Evolutionary conservation across 345 rosid species (phyloP).

Genomic region (Salix viminalis): DNA sequence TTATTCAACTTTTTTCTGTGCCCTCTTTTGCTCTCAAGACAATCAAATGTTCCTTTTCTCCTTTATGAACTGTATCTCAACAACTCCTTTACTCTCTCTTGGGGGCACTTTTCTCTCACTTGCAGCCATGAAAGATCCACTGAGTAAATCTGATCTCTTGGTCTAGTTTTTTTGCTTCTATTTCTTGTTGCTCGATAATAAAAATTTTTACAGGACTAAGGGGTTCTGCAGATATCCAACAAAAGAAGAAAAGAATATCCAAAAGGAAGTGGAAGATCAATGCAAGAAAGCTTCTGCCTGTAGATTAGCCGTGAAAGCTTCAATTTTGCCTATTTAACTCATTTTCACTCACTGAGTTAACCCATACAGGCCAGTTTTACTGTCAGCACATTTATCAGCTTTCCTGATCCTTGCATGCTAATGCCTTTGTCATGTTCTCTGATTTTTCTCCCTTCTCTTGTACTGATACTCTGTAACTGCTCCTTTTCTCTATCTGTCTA

Average conservation of each 20-base stretch:
- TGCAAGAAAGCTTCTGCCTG: neutral
- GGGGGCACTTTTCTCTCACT: conserved; percentile 1
- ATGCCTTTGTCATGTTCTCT: neutral
- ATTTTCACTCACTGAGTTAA: neutral
- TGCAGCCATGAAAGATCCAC: conserved; percentile 12
- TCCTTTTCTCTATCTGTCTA: neutral
- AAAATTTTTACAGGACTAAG: neutral
- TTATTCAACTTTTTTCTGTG: neutral
- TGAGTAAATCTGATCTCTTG: conserved; percentile 1
- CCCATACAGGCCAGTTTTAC: neutral
- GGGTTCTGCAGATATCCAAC: neutral
- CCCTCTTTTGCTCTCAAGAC: neutral
- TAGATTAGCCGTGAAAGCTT: neutral
- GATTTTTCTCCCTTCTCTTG: neutral
- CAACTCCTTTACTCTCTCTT: neutral
- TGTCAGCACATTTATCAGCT: neutral
- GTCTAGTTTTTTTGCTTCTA: neutral
- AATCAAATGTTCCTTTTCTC: neutral
- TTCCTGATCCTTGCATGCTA: neutral
- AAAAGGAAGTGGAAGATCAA: too few relatives aligned
- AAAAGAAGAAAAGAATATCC: neutral
- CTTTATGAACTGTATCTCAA: neutral
- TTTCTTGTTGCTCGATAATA: neutral
- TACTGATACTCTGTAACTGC: neutral
- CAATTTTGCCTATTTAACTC: neutral